Evolutionary conservation across 805 yeast species (phyloP).

Genomic region (Sugiyamaella marilandica): DNA sequence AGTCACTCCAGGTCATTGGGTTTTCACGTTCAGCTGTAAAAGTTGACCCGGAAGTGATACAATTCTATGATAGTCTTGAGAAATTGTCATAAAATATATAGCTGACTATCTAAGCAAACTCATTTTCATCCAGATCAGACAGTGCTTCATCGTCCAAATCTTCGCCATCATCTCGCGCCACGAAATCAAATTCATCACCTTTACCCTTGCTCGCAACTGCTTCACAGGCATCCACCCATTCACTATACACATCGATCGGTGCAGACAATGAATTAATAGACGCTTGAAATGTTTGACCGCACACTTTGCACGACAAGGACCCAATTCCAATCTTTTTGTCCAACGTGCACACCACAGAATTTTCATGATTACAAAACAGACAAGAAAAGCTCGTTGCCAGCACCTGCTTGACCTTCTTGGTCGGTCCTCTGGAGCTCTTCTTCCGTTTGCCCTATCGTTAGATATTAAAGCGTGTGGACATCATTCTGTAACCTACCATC

Average conservation of each 20-base stretch:
- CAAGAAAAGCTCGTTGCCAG: slow-evolving; percentile 84
- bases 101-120: slow-evolving; percentile 10
- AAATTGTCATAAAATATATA: background rate
- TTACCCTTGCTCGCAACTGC: slow-evolving; percentile 67
- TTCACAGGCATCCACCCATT: slow-evolving; percentile 97
- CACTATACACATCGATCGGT: slow-evolving; percentile 92
- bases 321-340: slow-evolving; percentile 87
- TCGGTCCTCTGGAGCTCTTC: slow-evolving; percentile 79
- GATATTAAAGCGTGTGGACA: background rate
- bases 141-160: slow-evolving; percentile 24
- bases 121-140: slow-evolving; percentile 24
- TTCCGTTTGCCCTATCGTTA: slow-evolving; percentile 65
- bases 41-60: slow-evolving; percentile 65
- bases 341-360: slow-evolving; percentile 78
- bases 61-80: slow-evolving; percentile 47
- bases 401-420: slow-evolving; percentile 68
- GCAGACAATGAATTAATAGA: slow-evolving; percentile 73
- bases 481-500: too few relatives aligned
- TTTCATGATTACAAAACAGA: slow-evolving; percentile 92
- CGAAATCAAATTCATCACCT: slow-evolving; percentile 24
- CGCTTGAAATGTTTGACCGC: slow-evolving; percentile 91
- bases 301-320: slow-evolving; percentile 78
- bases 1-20: slow-evolving; percentile 74
- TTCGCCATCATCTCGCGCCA: slow-evolving; percentile 24
- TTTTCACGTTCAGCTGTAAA: slow-evolving; percentile 60